Percentiles rank a stretch among this genome's conserved stretches.
Evolutionary conservation across 73 alveolate genomes (phyloP).

Genomic region (Blepharisma japonicum): DNA sequence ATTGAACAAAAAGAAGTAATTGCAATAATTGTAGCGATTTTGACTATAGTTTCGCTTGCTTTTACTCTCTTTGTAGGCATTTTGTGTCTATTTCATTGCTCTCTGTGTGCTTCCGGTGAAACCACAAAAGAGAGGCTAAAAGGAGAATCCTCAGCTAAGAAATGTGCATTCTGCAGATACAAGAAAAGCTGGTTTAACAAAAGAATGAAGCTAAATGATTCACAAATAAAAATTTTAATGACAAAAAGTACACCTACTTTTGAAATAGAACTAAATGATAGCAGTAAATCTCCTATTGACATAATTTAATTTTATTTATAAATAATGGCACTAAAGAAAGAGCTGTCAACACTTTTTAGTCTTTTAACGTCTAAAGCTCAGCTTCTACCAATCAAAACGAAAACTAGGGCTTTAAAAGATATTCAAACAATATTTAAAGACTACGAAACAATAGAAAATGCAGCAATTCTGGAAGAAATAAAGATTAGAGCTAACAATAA

Average conservation of each 20-base stretch:
- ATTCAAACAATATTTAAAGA: background rate
- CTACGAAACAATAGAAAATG: slow-evolving; percentile 15
- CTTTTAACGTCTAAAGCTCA: background rate
- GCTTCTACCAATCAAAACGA: background rate
- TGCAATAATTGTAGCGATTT: background rate
- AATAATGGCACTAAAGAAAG: slow-evolving; percentile 20
- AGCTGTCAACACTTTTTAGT: background rate
- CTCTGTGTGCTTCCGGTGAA: slow-evolving; percentile 7
- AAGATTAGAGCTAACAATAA: slow-evolving; percentile 22
- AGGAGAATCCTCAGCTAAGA: background rate
- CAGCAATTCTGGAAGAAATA: slow-evolving; percentile 25
- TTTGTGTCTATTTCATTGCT: background rate
- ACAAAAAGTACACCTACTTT: background rate
- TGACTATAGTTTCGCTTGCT: background rate
- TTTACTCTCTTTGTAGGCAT: background rate
- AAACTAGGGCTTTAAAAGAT: slow-evolving; percentile 26
- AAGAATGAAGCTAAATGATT: no score
- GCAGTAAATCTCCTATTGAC: no score
- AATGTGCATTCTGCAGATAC: no score
- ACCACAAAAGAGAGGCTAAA: slow-evolving; percentile 23
- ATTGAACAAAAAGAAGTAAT: background rate
- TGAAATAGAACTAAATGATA: no score
- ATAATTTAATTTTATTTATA: no score
- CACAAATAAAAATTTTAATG: no score
- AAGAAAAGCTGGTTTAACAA: no score